phyloP scores from a whole-genome alignment of 164 flowering plant genomes.

The Nelumbo lutea region DNA sequence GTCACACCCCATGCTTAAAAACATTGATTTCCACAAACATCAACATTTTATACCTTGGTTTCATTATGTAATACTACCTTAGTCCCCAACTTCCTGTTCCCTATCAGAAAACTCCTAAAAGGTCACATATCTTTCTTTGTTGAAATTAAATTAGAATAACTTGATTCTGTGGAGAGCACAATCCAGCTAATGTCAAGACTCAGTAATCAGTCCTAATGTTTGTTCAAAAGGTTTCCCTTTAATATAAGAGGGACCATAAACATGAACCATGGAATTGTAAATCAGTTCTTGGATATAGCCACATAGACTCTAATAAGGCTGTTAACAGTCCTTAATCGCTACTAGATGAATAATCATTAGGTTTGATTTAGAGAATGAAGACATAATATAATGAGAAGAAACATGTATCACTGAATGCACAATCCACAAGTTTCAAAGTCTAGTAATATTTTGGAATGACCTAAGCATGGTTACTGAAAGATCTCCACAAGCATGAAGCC shows the following conservation, averaged over 20 bases:
- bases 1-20: too few species aligned
- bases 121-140: too few species aligned
- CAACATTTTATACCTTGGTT: too few species aligned
- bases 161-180: too few species aligned
- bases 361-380: background rate
- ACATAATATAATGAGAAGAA: background rate
- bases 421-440: background rate
- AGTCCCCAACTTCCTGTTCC: too few species aligned
- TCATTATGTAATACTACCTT: too few species aligned
- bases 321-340: background rate
- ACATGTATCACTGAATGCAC: background rate
- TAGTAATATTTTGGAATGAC: conserved; percentile 27
- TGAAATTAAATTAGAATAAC: too few species aligned
- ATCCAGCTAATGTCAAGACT: too few species aligned
- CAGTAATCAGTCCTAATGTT: too few species aligned
- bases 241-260: background rate
- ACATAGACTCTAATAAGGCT: background rate
- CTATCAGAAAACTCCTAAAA: too few species aligned
- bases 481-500: conserved; percentile 98
- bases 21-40: too few species aligned
- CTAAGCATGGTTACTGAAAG: conserved; percentile 90
- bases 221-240: too few species aligned
- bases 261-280: background rate
- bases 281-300: background rate
- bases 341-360: background rate